phyloP scores from a whole-genome alignment of 1,284 basidiomycete species.

The Clitocybe nebularis region DNA sequence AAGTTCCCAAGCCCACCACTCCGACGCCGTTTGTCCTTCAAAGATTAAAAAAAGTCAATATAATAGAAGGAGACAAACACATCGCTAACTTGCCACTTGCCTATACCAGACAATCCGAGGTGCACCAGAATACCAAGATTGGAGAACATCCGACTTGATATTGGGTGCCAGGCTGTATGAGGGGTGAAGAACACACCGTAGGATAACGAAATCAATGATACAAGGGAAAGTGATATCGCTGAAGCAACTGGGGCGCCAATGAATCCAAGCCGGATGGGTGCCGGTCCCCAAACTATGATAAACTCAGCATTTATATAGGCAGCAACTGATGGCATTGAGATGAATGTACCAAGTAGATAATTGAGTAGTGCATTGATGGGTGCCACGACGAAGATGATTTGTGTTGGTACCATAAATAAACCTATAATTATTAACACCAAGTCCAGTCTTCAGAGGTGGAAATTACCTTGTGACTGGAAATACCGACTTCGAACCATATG shows the following conservation, averaged over 20 bases:
- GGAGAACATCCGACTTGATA: conserved; percentile 63
- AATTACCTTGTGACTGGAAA: conserved; percentile 86
- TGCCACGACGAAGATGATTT: conserved; percentile 80
- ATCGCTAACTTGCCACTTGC: conserved; percentile 36
- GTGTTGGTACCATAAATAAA: conserved; percentile 83
- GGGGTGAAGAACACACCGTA: conserved; percentile 78
- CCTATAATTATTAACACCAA: conserved; percentile 37
- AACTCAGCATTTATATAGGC: background rate
- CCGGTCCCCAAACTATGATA: conserved; percentile 75
- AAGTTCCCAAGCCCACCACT: conserved; percentile 94
- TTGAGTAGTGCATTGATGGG: conserved; percentile 86
- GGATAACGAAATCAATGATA: conserved; percentile 60
- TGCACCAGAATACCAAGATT: conserved; percentile 70
- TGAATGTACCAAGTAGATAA: conserved; percentile 69
- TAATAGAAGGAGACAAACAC: no score
- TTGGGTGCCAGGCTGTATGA: conserved; percentile 80
- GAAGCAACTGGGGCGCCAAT: conserved; percentile 92
- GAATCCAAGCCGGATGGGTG: conserved; percentile 78
- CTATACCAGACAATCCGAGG: conserved; percentile 76
- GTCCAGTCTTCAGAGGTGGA: background rate
- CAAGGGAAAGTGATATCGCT: conserved; percentile 84
- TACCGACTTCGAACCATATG: no score
- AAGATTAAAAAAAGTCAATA: background rate
- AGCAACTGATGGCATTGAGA: no score
- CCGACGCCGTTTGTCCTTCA: conserved; percentile 51